Base-by-base conservation (phyloP, 2,329 filamentous ascomycete species). In the Zasmidium angulare region DNA sequence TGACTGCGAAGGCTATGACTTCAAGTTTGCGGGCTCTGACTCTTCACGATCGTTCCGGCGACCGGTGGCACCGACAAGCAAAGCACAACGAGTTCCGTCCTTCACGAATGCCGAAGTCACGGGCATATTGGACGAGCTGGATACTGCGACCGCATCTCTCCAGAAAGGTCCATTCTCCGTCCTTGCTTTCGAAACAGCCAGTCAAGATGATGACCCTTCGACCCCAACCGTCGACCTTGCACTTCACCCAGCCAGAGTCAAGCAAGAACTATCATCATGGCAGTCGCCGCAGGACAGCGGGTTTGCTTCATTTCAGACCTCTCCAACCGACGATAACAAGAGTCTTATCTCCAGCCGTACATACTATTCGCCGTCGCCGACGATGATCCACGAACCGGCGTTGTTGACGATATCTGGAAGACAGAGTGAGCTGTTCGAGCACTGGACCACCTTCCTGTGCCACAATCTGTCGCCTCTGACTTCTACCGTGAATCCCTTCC, bases 1-100 rank as follows among this genome's bases (percentile, higher is more conserved):
- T 24, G 56, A 58, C 24, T 58, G 56, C 24, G n/a, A 22, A 22
- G 56, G 56, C 19, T 58, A 58, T 49, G 56, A 53, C 50, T 58
- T 58, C 47, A 29, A 36, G 10, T 58, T 58, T 43, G 56, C 17
- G 12, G 56, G 40, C 22, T 49, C 40, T 14, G 56, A 58, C n/a
- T 43, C 48, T 31, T 52, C 49, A 19, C 29, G 55, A 12, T 46
- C 55, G 17, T 57, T 57, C 43, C 55, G 55, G 17, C 48, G 55
- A 14, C 55, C 55, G 17, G 55, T 57, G 24, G 46, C 46, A 10
- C 48, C 48, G 21, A 24, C 31, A 31, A 46, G 31, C 24, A 31
- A 23, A 29, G 21, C 43, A 6, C 20, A 31, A 19, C 55, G 29
- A 11, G 10, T 22, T 11, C 20, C 49, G 17, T 36, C 49, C 2